Evolutionary conservation across 257 asterid genomes (phyloP), one percentile per base, ranked within the genome.

Genomic region (Petunia axillaris): DNA sequence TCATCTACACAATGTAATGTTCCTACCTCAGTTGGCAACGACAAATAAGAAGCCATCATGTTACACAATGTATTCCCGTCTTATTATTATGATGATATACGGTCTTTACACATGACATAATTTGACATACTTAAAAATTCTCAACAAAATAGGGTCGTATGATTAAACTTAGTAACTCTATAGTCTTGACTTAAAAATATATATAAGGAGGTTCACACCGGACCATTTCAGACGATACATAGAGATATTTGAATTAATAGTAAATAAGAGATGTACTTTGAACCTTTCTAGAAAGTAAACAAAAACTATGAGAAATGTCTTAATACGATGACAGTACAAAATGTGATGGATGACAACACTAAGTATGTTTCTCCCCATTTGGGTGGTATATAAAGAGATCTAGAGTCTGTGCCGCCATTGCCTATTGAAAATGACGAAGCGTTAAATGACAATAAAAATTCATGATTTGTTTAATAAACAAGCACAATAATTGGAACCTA

Each of bases 401-500:
- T 67, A 8, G 10, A 71, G 44, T 25, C 4, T 48, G 25, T 71
- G 77, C 77, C 77, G 44, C 44, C 77, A 71, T 71, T 71, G 35
- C 59, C 43, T 46, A 48, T 55, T 76, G 66, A 76, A 76, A 76
- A 76, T 76, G 64, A 76, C 79, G 14, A 76, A 76, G 9, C 53
- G 54, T 55, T 53, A 53, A 55, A 53, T 75, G 66, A 76, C 79
- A 55, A 38, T 76, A 38, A 53, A 75, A 6, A 54, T 43, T 83
- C 80, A 82, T 62, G 54, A 64, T 64, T 77, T 82, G 55, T 80
- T 75, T 68, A 81, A 78, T 86, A 14, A 65, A 70, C 25, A 58
- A 37, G 81, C 65, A 36, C 90, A 85, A 89, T 89, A 78, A 90
- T 92, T 89, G 91, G 91, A 68, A 73, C 84, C 81, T 66, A 44